Evolutionary conservation across 2,329 filamentous ascomycete species (phyloP).

Genomic region (Coleophoma crateriformis): DNA sequence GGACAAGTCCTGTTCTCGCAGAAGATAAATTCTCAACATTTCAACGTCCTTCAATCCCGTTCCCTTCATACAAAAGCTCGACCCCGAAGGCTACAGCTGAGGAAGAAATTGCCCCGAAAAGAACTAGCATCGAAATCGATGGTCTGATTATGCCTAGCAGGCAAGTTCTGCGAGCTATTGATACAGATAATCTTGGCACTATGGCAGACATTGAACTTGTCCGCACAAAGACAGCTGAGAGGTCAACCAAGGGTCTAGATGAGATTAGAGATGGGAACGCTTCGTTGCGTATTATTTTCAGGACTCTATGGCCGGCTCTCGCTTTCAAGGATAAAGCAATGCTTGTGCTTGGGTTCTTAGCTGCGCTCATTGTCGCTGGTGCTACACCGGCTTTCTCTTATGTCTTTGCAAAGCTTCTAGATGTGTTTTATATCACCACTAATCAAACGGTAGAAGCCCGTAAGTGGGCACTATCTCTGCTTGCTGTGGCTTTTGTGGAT

Average conservation of each 20-base stretch:
- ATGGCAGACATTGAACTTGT: background rate
- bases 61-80: background rate
- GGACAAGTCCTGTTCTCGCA: slow-evolving; percentile 9
- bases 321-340: slow-evolving; percentile 41
- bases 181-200: background rate
- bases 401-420: slow-evolving; percentile 66
- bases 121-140: background rate
- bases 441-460: slow-evolving; percentile 13
- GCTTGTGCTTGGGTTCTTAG: slow-evolving; percentile 53
- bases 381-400: slow-evolving; percentile 62
- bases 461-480: slow-evolving; percentile 64
- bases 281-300: slow-evolving; percentile 50
- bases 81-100: background rate
- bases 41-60: background rate
- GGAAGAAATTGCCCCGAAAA: background rate
- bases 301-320: slow-evolving; percentile 66
- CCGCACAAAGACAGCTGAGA: background rate
- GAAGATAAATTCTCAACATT: background rate
- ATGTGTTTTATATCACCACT: slow-evolving; percentile 55
- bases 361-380: slow-evolving; percentile 17
- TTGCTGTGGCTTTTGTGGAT: slow-evolving; percentile 63
- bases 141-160: background rate
- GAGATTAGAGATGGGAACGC: background rate
- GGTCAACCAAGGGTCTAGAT: background rate
- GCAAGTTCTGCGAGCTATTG: background rate